A percentile compares a stretch with the other conserved stretches of the same genome.
These are phyloP conservation scores for Pecoramyces ruminantium DNA, from an alignment of 192 early-diverging fungal species.

Conservation along the genomic window DNA sequence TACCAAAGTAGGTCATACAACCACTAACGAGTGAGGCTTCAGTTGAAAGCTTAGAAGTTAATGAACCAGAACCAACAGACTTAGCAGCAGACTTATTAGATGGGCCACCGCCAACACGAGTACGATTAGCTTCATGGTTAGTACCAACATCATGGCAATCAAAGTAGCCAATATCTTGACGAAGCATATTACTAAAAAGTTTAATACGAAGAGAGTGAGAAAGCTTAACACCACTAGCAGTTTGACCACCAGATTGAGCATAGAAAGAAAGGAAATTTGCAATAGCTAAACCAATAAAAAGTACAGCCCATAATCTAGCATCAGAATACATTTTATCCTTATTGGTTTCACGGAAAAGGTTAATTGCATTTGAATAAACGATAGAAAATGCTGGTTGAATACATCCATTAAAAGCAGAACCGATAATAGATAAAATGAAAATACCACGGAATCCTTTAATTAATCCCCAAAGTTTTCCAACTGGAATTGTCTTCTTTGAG, in stretches of 20 bases:
- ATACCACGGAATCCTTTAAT: not conserved
- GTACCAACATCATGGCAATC: constrained; percentile 1
- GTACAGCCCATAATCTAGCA: not conserved
- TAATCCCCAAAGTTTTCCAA: not conserved
- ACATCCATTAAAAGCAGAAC: not conserved
- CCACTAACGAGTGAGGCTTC: constrained; percentile 45
- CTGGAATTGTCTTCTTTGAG: not conserved
- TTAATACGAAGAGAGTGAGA: not conserved
- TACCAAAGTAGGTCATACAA: constrained; percentile 36
- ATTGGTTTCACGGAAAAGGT: not conserved
- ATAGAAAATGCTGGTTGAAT: not conserved
- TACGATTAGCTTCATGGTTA: not conserved
- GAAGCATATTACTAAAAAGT: not conserved
- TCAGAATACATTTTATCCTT: not conserved
- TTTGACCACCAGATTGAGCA: not conserved
- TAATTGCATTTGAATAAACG: not conserved
- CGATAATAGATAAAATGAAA: not conserved
- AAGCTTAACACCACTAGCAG: not conserved
- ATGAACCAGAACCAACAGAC: constrained; percentile 40
- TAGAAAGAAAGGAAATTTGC: not conserved
- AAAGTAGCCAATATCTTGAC: not conserved
- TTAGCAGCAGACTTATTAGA: not conserved
- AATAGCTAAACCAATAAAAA: not conserved
- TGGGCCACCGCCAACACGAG: not conserved
- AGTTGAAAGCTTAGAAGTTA: constrained; percentile 63